These are phyloP conservation scores for Phytophthora chlamydospora DNA, from an alignment of 352 stramenopile genomes.

Conservation along the genomic window DNA sequence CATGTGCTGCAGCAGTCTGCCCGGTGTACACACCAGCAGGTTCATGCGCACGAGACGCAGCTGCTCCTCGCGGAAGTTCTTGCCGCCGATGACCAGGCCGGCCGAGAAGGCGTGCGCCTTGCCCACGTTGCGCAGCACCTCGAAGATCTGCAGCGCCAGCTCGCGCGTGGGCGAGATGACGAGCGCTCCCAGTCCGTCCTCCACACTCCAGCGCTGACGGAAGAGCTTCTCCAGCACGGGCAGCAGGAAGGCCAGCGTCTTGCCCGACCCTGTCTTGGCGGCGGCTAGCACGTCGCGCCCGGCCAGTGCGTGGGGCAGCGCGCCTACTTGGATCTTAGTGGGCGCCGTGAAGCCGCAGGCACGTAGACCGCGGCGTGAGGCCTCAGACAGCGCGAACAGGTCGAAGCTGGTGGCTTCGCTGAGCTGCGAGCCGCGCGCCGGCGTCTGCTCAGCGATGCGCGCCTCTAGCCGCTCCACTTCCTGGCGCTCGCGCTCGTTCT, in stretches of 20 bases:
- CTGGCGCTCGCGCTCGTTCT: conserved; percentile 72
- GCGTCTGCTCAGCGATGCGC: conserved; percentile 73
- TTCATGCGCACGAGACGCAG: conserved; percentile 95
- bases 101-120: conserved; percentile 97
- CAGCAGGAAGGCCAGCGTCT: conserved; percentile 94
- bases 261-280: conserved; percentile 94
- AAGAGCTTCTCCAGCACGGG: conserved; percentile 92
- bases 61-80: conserved; percentile 96
- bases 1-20: conserved; percentile 97
- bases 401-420: conserved; percentile 82
- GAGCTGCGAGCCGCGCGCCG: conserved; percentile 80
- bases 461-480: conserved; percentile 72
- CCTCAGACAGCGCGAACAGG: conserved; percentile 83
- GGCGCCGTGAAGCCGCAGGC: conserved; percentile 85
- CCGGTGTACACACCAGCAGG: conserved; percentile 97
- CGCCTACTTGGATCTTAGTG: conserved; percentile 90
- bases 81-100: conserved; percentile 97
- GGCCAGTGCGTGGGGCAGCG: conserved; percentile 87
- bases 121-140: conserved; percentile 96
- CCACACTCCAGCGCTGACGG: conserved; percentile 81
- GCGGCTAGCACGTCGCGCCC: conserved; percentile 92
- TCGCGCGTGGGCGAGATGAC: conserved; percentile 98
- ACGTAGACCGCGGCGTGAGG: conserved; percentile 71
- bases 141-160: conserved; percentile 99
- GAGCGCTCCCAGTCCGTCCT: conserved; percentile 96